These are phyloP conservation scores for Monascus ruber DNA, from an alignment of 2,329 filamentous ascomycete species.

Conservation along the genomic window DNA sequence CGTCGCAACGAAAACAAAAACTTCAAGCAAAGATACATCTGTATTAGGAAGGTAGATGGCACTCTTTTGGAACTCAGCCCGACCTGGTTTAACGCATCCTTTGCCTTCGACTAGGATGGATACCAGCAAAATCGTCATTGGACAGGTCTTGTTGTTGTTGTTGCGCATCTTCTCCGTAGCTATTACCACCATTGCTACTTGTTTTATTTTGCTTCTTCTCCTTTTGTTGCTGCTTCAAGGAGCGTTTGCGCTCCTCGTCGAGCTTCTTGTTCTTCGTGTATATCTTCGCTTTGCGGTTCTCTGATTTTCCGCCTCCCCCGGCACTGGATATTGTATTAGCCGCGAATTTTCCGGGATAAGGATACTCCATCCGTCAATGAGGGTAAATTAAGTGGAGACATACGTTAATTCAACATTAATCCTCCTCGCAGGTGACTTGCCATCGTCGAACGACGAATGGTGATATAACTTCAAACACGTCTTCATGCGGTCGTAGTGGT, in stretches of 20 bases:
- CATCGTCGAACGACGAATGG: slow-evolving; percentile 62
- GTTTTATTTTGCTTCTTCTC: slow-evolving; percentile 34
- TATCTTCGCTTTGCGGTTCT: slow-evolving; percentile 63
- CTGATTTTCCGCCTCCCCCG: slow-evolving; percentile 69
- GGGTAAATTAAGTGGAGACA: slow-evolving; percentile 22
- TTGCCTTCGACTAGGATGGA: slow-evolving; percentile 35
- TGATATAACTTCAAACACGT: slow-evolving; percentile 85
- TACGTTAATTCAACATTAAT: slow-evolving; percentile 91
- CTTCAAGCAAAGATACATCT: too few species aligned
- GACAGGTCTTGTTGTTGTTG: slow-evolving; percentile 6
- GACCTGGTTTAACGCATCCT: slow-evolving; percentile 15
- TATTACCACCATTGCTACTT: slow-evolving; percentile 16
- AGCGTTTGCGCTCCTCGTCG: slow-evolving; percentile 52
- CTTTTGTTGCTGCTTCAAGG: slow-evolving; percentile 38
- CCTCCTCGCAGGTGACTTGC: slow-evolving; percentile 48
- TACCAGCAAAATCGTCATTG: slow-evolving; percentile 20
- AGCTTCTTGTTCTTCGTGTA: slow-evolving; percentile 76
- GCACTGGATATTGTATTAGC: slow-evolving; percentile 41
- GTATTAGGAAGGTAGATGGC: too few species aligned
- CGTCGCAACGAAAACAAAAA: too few species aligned
- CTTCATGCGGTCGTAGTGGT: slow-evolving; percentile 77
- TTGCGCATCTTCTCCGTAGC: slow-evolving; percentile 11
- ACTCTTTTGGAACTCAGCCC: too few species aligned
- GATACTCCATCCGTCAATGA: too few species aligned
- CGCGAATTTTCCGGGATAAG: too few species aligned